Base-by-base conservation (phyloP, 2,329 filamentous ascomycete species). In the Pseudopyricularia cyperi region DNA sequence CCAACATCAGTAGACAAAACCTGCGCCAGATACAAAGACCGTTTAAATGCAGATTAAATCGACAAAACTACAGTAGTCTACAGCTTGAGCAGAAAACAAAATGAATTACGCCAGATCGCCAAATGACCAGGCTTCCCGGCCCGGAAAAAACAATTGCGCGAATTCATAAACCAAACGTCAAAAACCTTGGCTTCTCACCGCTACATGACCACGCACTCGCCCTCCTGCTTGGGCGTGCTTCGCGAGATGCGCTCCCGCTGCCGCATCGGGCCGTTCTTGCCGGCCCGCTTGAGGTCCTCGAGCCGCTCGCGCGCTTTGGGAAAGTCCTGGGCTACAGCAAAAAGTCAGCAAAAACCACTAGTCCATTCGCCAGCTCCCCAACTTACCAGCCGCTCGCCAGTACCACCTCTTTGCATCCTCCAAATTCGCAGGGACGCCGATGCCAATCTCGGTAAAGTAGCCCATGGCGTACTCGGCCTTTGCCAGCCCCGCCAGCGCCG, bases 381-480 rank as follows among this genome's bases (percentile, higher is more conserved):
- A 85, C 89, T 81, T 75, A 96, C 91, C 87, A 64, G 93, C 93
- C 68, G 93, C 90, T 66, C 91, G 79, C 79, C 90, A 96, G 70
- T 98, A 98, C 93, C 93, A 98, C 60, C 89, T 80, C 75, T 95
- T 96, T 22, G 91, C 93, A 69, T 97, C 93, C 61, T 98, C 93
- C 60, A 96, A 62, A 65, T 91, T 94, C 8, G 86, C 82, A 15
- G 84, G 75, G 57, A 88, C 83, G 30, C 93, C 93, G 59, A 98
- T 97, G 12, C 93, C 93, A 48, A 93, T 84, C 68, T 98, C 93
- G 1, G 88, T 94, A 63, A 95, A 96, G 68, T 97, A 96, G 0
- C 93, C 93, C 86, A 98, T 95, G 0, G 91, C 93, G 68, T 96
- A 97, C 70, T 97, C 87, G 0, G 93, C 93, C 72, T 97, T 98